Evolutionary conservation across 1,284 basidiomycete species (phyloP).

Genomic region (Ustilago lituana): DNA sequence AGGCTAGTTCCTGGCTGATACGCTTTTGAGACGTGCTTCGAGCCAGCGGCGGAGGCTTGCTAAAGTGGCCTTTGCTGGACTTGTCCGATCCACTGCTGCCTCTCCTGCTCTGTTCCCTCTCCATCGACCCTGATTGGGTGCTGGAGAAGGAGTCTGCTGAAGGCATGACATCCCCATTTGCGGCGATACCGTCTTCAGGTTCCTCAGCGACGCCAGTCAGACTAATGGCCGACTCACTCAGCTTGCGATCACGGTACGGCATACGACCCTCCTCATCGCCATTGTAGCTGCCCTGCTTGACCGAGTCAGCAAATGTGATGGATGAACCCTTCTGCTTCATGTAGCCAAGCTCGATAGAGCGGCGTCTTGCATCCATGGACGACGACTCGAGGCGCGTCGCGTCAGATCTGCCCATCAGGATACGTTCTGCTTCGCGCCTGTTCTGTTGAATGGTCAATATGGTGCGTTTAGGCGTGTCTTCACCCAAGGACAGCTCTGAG

Average conservation of each 20-base stretch:
- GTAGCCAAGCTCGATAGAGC: conserved; percentile 28
- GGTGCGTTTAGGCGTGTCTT: conserved; percentile 31
- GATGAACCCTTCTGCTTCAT: conserved; percentile 25
- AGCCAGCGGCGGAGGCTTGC: conserved; percentile 32
- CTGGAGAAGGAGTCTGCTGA: conserved; percentile 18
- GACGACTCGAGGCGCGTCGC: conserved; percentile 4
- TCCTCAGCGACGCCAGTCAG: conserved; percentile 58
- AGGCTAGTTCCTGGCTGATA: conserved; percentile 55
- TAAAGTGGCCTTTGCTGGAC: conserved; percentile 16
- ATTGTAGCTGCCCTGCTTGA: conserved; percentile 37
- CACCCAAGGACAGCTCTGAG: conserved; percentile 22
- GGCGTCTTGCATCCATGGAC: conserved; percentile 18
- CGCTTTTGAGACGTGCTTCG: conserved; percentile 52
- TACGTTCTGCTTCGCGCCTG: conserved; percentile 47
- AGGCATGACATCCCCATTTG: conserved; percentile 11
- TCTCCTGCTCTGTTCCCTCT: conserved; percentile 19
- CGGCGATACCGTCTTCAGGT: conserved; percentile 31
- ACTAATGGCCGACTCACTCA: conserved; percentile 60
- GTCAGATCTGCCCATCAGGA: conserved; percentile 33
- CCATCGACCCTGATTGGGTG: conserved; percentile 9
- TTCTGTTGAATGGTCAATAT: conserved; percentile 39
- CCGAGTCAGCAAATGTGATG: conserved; percentile 56
- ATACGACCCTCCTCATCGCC: conserved; percentile 48
- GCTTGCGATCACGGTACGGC: conserved; percentile 58
- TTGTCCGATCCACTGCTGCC: conserved; percentile 51